These are phyloP conservation scores for Apophysomyces sp. DNA, from an alignment of 371 early-diverging fungal genomes.

Conservation along the genomic window DNA sequence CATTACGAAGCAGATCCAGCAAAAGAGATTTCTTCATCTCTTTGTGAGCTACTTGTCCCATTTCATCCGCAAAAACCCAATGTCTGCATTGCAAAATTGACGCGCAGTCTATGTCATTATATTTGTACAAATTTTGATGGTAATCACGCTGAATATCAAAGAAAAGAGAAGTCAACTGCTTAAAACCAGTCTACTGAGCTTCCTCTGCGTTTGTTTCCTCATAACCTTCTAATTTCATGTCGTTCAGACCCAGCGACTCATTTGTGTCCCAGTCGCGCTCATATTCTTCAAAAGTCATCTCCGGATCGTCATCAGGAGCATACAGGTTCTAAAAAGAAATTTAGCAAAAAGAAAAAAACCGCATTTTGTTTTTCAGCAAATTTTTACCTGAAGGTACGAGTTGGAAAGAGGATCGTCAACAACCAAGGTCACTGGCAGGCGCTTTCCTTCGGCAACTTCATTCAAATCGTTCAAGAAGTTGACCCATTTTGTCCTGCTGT, in stretches of 20 bases:
- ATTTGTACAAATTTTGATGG: too few relatives aligned
- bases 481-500: conserved; percentile 56
- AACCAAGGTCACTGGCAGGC: conserved; percentile 69
- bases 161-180: not conserved
- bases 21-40: too few relatives aligned
- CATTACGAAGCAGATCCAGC: too few relatives aligned
- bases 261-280: conserved; percentile 86
- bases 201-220: conserved; percentile 19
- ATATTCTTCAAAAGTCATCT: conserved; percentile 86
- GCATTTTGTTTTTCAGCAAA: not conserved
- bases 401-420: conserved; percentile 93
- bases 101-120: too few relatives aligned
- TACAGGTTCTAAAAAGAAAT: conserved; percentile 64
- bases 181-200: not conserved
- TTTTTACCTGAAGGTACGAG: conserved; percentile 63
- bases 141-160: not conserved
- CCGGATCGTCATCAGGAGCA: conserved; percentile 91
- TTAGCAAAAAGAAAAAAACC: not conserved
- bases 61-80: too few relatives aligned
- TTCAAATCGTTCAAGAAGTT: conserved; percentile 70
- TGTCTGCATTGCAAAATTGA: too few relatives aligned
- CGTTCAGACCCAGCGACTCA: conserved; percentile 86
- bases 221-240: conserved; percentile 71
- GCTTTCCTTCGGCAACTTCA: conserved; percentile 60
- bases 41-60: too few relatives aligned